Base-by-base conservation (phyloP, 208 protist genomes). In the Jaenimonas drosophilae region DNA sequence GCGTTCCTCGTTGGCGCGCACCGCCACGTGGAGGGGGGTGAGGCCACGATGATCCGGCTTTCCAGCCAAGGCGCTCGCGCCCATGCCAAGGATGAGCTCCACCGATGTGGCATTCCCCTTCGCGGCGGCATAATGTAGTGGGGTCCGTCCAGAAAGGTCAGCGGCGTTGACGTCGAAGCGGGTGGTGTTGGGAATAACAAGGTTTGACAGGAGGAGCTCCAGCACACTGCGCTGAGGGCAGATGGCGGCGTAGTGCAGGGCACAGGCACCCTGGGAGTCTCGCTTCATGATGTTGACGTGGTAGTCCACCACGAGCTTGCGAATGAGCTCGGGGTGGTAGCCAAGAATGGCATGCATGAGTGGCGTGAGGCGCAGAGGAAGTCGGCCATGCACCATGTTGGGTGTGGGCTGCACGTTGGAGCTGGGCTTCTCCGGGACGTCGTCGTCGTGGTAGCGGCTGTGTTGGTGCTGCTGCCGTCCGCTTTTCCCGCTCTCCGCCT, bases 301-400 rank as follows among this genome's bases (percentile, higher is more conserved):
- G 56, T 81, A 84, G 43, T 89, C 76, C 4, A 88, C 36, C 9
- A 77, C 56, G 7, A 92, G 52, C 25, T 80, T 79, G 16, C 70
- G 62, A 37, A 92, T 85, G 28, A 92, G 44, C 48, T 92, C 78
- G 0, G 84, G 84, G 54, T 88, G 76, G 49, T 89, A 89, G 41
- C 68, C 54, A 1, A 76, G 9, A 50, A 92, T 89, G 16, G 84
- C 76, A 29, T 77, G 64, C 56, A 88, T 78, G 7, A 92, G 60
- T 21, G 84, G 79, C 1, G 84, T 87, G 4, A 70, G 12, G 14
- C 66, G 73, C 34, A 75, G 40, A 9, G 71, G 68, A 7, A 60
- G 39, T 2, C 70, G 65, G 2, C 49, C 65, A 0, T 49, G 61
- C 14, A 66, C 33, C 34, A 44, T 0, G 0, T 0, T 1, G 11